Evolutionary conservation across 2,329 filamentous ascomycete species (phyloP).

Genomic region (Plectosphaerella plurivora): DNA sequence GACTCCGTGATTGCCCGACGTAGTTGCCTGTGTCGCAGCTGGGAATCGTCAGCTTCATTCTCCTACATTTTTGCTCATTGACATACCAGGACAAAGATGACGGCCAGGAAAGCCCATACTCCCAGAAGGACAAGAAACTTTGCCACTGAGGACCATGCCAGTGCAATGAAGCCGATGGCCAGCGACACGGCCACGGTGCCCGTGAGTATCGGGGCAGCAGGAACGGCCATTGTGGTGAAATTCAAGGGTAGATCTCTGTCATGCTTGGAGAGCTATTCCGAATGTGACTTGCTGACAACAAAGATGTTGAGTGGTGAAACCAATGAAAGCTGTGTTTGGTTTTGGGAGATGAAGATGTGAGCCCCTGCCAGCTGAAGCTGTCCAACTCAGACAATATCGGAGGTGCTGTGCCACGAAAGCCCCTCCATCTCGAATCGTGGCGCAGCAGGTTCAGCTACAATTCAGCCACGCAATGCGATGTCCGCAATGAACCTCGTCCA

Average conservation of each 20-base stretch:
- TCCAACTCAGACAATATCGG: background rate
- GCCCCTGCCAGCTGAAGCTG: too few relatives aligned
- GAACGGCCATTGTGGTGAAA: background rate
- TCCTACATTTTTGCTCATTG: too few relatives aligned
- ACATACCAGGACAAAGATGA: slow-evolving; percentile 25
- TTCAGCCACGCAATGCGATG: too few relatives aligned
- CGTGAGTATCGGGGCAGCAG: background rate
- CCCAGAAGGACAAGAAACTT: slow-evolving; percentile 1
- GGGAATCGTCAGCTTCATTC: background rate
- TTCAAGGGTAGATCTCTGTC: background rate
- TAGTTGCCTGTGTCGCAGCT: slow-evolving; percentile 8
- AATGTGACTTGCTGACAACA: background rate
- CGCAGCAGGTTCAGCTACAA: too few relatives aligned
- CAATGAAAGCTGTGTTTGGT: too few relatives aligned
- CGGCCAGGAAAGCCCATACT: slow-evolving; percentile 2
- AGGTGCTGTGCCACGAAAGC: background rate
- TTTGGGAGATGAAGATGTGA: too few relatives aligned
- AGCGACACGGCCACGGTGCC: background rate
- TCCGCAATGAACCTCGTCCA: too few relatives aligned
- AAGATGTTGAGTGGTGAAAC: too few relatives aligned
- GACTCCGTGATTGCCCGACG: slow-evolving; percentile 3
- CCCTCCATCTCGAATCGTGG: too few relatives aligned
- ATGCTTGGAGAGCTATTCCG: background rate
- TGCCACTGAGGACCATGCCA: slow-evolving; percentile 1
- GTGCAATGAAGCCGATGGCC: background rate